Evolutionary conservation across 176 grass and related monocot species (phyloP).

Genomic region (Melocanna baccifera): DNA sequence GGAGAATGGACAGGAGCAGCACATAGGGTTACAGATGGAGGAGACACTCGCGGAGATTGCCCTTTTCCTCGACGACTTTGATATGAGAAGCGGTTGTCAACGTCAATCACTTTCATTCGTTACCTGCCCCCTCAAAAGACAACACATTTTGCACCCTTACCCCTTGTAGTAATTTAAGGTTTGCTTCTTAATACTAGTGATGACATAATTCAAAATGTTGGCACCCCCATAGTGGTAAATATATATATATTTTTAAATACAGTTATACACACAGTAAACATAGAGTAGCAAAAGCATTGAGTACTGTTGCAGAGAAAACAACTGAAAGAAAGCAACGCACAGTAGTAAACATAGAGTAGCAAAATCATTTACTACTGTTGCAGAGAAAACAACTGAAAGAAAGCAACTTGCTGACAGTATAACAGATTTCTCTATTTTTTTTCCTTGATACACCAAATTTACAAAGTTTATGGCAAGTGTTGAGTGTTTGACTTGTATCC

Average conservation of each 20-base stretch:
- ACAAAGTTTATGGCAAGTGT: background rate
- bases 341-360: background rate
- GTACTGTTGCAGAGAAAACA: background rate
- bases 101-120: background rate
- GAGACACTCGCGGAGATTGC: background rate
- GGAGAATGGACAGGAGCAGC: background rate
- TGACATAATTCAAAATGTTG: background rate
- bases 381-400: background rate
- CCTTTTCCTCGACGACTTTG: background rate
- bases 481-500: no score
- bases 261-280: no score
- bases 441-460: background rate
- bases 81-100: background rate
- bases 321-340: background rate
- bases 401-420: background rate
- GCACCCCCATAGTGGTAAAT: no score
- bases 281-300: background rate
- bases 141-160: background rate
- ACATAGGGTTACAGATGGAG: background rate
- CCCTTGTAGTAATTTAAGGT: background rate
- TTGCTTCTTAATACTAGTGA: background rate
- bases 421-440: background rate
- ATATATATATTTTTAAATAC: no score
- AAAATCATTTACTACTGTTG: background rate
- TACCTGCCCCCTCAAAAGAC: background rate